Base-by-base conservation (phyloP, 768 basidiomycete species). In the Leccinum longicurvipes region DNA sequence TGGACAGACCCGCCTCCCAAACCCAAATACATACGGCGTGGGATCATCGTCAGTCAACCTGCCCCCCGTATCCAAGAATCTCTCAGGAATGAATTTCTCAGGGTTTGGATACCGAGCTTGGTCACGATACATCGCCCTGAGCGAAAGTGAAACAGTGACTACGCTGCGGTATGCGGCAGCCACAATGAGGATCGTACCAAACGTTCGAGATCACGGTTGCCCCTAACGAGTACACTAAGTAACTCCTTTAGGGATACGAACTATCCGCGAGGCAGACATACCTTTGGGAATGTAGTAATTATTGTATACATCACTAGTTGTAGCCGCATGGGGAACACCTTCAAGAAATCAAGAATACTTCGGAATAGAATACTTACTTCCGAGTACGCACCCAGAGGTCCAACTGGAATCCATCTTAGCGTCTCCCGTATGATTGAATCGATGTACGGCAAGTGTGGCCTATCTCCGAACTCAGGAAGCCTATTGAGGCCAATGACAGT, bases 381-480 rank as follows among this genome's bases (percentile, higher is more conserved):
- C 9, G 47, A 19, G 10, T 7, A 12, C 44, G 9, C 47, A 61
- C 63, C 57, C 23, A 61, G n/a, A 8, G 64, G 63, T 27, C 23
- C 36, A 6, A 46, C n/a, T 4, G 63, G 63, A 3, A 55, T 24
- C 60, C 57, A 63, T 41, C 67, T 51, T 7, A 57, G 29, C 17
- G 51, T 50, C 46, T 68, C 65, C n/a, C 59, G 50, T 5, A 64
- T 8, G n/a, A 66, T 31, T 17, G 61, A 56, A 7, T 59, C 53
- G 44, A 64, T 21, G 53, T 64, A 39, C 57, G 61, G 57, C n/a
- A 58, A 11, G 55, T 59, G 53, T 54, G 53, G 32, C 58, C 51
- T 19, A 60, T 66, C 64, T 53, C 64, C 29, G 60, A 64, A 29
- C 60, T 57, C 10, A 59, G 44, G 52, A 57, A 62, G 29, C 41